Percentiles rank a stretch among this genome's conserved stretches.
phyloP scores from a whole-genome alignment of 139 green algal genomes.

The Picochlorum sp. region DNA sequence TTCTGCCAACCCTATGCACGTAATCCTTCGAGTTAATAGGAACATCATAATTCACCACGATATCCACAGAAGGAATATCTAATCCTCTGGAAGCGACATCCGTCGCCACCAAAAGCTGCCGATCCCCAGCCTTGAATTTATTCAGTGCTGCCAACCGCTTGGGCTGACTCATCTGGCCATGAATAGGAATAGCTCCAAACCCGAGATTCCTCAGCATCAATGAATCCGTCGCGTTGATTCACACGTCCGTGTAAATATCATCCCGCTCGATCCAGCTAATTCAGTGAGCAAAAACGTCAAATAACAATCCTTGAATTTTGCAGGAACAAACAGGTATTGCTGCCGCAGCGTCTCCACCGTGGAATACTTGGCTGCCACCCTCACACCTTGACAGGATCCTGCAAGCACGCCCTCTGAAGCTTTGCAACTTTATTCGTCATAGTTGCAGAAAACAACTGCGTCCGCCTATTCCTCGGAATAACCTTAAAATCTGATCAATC shows the following conservation, averaged over 20 bases:
- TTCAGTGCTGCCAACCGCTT: constrained; percentile 92
- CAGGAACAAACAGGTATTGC: constrained; percentile 96
- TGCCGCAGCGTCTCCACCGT: constrained; percentile 96
- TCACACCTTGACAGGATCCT: constrained; percentile 91
- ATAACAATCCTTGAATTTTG: constrained; percentile 99
- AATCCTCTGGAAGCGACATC: constrained; percentile 87
- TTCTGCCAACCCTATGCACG: constrained; percentile 92
- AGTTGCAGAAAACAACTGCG: constrained; percentile 95
- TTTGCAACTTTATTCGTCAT: constrained; percentile 99
- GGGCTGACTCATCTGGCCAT: constrained; percentile 96
- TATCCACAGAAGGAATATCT: constrained; percentile 91
- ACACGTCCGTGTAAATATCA: constrained; percentile 96
- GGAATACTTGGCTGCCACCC: constrained; percentile 88
- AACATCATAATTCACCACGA: constrained; percentile 97
- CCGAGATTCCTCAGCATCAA: constrained; percentile 93
- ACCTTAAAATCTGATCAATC: constrained; percentile 96
- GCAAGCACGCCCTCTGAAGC: constrained; percentile 94
- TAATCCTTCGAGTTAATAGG: constrained; percentile 94
- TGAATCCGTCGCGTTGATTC: constrained; percentile 81
- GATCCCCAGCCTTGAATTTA: constrained; percentile 96
- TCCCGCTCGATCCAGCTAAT: constrained; percentile 54
- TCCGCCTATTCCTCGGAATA: constrained; percentile 64
- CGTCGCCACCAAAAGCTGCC: constrained; percentile 76
- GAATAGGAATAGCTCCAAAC: constrained; percentile 93
- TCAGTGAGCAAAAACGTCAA: constrained; percentile 79